A percentile compares a stretch with the other conserved stretches of the same genome.
Conservation (phyloP, 768 basidiomycete genomes). For the Pleurotus sapidus region DNA sequence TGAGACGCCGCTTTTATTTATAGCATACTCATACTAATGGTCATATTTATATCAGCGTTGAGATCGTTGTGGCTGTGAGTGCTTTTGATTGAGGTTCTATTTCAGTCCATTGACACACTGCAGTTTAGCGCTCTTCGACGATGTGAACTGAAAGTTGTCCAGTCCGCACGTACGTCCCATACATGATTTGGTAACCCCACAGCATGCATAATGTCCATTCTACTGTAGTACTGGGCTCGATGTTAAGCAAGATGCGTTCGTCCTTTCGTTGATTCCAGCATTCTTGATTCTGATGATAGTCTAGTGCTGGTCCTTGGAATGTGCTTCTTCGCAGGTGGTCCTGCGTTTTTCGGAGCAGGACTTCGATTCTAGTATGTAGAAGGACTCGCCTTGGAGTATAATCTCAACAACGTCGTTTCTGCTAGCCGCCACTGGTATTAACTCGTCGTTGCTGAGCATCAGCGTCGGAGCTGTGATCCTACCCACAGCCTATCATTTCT, state of each 20-base stretch:
- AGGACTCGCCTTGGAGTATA: neutral
- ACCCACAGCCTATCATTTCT: constrained; percentile 74
- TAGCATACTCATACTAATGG: constrained; percentile 1
- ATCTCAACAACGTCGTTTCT: neutral
- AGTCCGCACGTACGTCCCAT: constrained; percentile 71
- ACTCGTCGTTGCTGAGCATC: constrained; percentile 70
- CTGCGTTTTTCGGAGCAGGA: constrained; percentile 75
- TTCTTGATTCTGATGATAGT: neutral
- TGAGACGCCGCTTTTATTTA: constrained; percentile 28
- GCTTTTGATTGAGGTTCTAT: neutral
- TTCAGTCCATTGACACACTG: neutral
- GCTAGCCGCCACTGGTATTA: constrained; percentile 69
- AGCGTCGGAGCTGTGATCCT: constrained; percentile 79
- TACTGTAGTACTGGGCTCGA: too few relatives aligned
- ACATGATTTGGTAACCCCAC: too few relatives aligned
- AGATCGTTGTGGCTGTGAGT: constrained; percentile 72
- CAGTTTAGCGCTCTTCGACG: constrained; percentile 80
- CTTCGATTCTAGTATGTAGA: constrained; percentile 61
- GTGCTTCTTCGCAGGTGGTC: constrained; percentile 81
- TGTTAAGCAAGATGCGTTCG: constrained; percentile 70
- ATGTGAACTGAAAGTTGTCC: constrained; percentile 79
- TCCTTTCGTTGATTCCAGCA: too few relatives aligned
- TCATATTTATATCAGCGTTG: constrained; percentile 36
- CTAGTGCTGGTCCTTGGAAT: constrained; percentile 82
- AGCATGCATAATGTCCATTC: too few relatives aligned